Conservation (phyloP, 2,329 filamentous ascomycete genomes). For the Metarhizium robertsii region DNA sequence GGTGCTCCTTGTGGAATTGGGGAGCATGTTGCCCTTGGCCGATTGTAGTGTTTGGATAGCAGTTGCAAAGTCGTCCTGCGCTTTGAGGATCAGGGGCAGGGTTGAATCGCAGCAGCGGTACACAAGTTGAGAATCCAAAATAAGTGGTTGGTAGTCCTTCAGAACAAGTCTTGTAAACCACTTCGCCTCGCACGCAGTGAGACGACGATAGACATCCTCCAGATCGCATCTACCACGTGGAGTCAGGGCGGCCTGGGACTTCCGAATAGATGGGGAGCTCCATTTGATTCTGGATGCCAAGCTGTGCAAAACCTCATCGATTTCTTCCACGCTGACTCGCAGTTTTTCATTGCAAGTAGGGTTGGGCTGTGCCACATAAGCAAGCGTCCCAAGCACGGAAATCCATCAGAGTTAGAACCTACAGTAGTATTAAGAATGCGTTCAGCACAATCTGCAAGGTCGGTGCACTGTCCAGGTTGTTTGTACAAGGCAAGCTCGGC, state of each 20-base stretch:
- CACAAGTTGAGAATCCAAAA: conserved; percentile 47
- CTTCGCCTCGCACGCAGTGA: conserved; percentile 65
- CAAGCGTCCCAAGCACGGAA: background rate
- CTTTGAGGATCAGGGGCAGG: conserved; percentile 58
- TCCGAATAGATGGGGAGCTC: conserved; percentile 55
- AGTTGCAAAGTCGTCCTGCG: conserved; percentile 58
- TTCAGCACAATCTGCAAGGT: conserved; percentile 66
- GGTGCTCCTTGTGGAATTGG: conserved; percentile 9
- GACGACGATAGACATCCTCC: conserved; percentile 45
- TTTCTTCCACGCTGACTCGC: conserved; percentile 57
- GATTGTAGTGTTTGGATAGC: conserved; percentile 46
- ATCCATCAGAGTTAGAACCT: conserved; percentile 12
- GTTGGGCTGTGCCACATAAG: conserved; percentile 31
- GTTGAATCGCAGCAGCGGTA: conserved; percentile 57
- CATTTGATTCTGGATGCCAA: conserved; percentile 62
- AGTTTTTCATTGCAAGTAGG: conserved; percentile 17
- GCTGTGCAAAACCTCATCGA: conserved; percentile 56
- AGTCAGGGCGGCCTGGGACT: conserved; percentile 17
- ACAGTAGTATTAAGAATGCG: conserved; percentile 53
- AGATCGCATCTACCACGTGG: conserved; percentile 35
- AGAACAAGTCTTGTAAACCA: conserved; percentile 78
- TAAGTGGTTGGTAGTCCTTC: conserved; percentile 62
- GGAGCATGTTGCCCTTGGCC: conserved; percentile 12
- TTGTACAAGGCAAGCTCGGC: conserved; percentile 55
- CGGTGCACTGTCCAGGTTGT: conserved; percentile 44